Base-by-base conservation (phyloP, 352 stramenopile genomes). In the Pythium sukuiense region DNA sequence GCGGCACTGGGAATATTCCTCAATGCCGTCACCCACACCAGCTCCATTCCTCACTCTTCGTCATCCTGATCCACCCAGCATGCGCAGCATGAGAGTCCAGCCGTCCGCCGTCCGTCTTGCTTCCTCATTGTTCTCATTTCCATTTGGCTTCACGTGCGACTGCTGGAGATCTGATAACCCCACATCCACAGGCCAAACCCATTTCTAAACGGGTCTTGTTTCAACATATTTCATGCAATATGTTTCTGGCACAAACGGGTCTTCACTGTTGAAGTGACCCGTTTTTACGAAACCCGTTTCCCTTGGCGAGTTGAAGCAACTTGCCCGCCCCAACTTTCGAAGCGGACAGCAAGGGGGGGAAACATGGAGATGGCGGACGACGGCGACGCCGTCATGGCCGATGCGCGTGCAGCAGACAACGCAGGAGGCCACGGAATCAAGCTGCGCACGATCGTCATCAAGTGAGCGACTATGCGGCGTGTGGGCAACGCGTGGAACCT, bases 371-470 rank as follows among this genome's bases (percentile, higher is more conserved):
- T 53, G 41, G 41, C 46, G 29, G 39, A 60, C 37, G 32, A 63
- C 7, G 33, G 30, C 14, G 27, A 12, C 46, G 33, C 39, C 11
- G 26, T 50, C 27, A 41, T 16, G 14, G 20, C 32, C 27, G 9
- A 32, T 24, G 49, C 8, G 9, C 2, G 24, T 5, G 52, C 8
- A 55, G 48, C 45, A 49, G 59, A 67, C 35, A 39, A 4, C 11
- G 30, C 5, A 27, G 46, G 12, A 24, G 20, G 20, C 20, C 20
- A 24, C 20, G 20, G 20, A 24, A 24, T 24, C 20, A 24, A 24
- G 20, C 20, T 73, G 41, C 55, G 60, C 50, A 59, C 45, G 55
- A 73, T 73, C 57, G 55, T 68, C 55, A 65, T 73, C 46, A 27
- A 66, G 66, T 73, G 66, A 68, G 60, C 37, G 60, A 72, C 64